These are phyloP conservation scores for Haematococcus lacustris DNA, from an alignment of 139 green algal genomes.

Conservation along the genomic window DNA sequence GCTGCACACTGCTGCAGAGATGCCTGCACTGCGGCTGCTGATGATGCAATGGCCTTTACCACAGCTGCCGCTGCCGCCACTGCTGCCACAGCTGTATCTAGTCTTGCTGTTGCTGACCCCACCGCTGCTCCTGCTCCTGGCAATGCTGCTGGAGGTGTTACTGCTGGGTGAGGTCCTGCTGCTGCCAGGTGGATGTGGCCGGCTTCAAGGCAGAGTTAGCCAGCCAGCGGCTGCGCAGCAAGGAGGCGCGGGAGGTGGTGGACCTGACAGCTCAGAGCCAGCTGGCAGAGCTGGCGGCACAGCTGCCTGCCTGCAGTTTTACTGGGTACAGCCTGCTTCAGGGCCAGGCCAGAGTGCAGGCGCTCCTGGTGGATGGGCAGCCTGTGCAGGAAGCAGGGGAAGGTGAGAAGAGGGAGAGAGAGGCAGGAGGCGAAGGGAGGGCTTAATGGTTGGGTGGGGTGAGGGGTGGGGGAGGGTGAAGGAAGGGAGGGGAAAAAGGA, in stretches of 20 bases:
- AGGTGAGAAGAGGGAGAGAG: slow-evolving; percentile 18
- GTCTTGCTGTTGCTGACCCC: no score
- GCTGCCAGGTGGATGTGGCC: slow-evolving; percentile 42
- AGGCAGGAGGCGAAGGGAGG: slow-evolving; percentile 13
- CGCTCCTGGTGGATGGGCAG: slow-evolving; percentile 51
- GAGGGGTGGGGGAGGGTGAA: not conserved
- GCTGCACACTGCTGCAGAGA: no score
- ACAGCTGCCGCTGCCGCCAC: no score
- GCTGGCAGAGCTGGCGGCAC: not conserved
- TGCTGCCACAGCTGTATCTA: no score
- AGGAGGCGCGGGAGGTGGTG: slow-evolving; percentile 49
- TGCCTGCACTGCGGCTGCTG: no score
- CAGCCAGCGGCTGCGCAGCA: slow-evolving; percentile 48
- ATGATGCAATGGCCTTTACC: no score
- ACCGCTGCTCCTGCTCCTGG: no score
- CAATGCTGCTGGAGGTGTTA: no score
- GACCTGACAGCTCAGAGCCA: slow-evolving; percentile 55
- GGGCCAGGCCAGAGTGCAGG: slow-evolving; percentile 35
- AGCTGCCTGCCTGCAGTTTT: slow-evolving; percentile 50
- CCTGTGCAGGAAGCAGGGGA: slow-evolving; percentile 28
- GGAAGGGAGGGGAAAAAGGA: no score
- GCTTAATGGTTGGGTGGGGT: not conserved
- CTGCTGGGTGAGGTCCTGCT: no score
- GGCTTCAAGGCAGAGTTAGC: slow-evolving; percentile 65
- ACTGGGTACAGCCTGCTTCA: slow-evolving; percentile 45